Evolutionary conservation across 1,139 yeast species (phyloP).

Genomic region (Arxiozyma telluris): DNA sequence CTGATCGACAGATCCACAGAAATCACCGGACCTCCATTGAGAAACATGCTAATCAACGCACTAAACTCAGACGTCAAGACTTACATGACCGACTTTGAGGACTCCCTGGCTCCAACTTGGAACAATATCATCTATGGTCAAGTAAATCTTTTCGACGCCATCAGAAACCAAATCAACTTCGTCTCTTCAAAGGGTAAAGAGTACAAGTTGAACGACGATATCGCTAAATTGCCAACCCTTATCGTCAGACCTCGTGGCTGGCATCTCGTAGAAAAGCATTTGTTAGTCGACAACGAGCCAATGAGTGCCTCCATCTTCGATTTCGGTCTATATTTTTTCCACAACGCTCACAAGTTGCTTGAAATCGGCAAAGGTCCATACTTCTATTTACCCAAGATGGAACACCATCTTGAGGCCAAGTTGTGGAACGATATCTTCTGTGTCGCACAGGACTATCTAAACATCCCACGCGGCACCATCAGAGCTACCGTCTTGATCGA

Average conservation of each 20-base stretch:
- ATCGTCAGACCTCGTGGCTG: conserved; percentile 84
- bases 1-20: conserved; percentile 65
- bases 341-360: conserved; percentile 52
- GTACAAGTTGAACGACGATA: conserved; percentile 39
- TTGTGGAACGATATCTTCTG: conserved; percentile 70
- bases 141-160: conserved; percentile 83
- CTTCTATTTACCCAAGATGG: conserved; percentile 72
- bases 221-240: conserved; percentile 56
- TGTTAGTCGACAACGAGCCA: conserved; percentile 63
- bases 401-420: conserved; percentile 66
- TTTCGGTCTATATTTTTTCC: conserved; percentile 67
- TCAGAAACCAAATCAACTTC: conserved; percentile 55
- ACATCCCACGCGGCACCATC: conserved; percentile 58
- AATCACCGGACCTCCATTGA: conserved; percentile 83
- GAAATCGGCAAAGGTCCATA: conserved; percentile 63
- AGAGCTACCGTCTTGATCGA: conserved; percentile 66
- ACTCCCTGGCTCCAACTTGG: conserved; percentile 96
- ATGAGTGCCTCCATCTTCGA: conserved; percentile 70
- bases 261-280: conserved; percentile 72
- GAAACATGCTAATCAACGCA: conserved; percentile 92
- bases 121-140: conserved; percentile 79
- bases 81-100: conserved; percentile 94
- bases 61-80: conserved; percentile 82
- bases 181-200: conserved; percentile 39
- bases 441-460: conserved; percentile 59